Evolutionary conservation across 2,329 filamentous ascomycete genomes (phyloP), one percentile per base, ranked within the genome.

Genomic region (Curvularia verruculosa): DNA sequence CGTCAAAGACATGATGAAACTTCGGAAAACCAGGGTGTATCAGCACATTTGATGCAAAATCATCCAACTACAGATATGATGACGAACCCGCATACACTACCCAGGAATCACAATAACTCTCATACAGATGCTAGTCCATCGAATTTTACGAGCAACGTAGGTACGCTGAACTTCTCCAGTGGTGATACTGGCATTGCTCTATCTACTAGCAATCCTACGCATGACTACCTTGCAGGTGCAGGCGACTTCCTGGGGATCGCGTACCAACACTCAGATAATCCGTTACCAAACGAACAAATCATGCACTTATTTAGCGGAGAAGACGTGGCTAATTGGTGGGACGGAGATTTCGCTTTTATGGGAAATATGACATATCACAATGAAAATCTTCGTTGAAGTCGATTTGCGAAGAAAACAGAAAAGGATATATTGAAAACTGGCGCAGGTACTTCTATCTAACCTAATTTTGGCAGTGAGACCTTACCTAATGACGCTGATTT

Each of bases 401-500:
- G 28, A 29, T 28, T 18, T 18, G 6, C 10, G 2, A 15, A 7
- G 10, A 45, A 23, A 10, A n/a, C n/a, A n/a, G n/a, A 37, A 28
- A 36, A 29, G 37, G 28, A 36, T 39, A 31, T 36, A 26, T 13
- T 31, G 18, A 2, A 45, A 9, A 45, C 3, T 12, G 6, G 2
- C 5, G n/a, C 9, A 7, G 12, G 9, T 19, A 52, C 19, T 36
- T 31, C 5, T 19, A 41, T 13, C 54, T 47, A 68, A 29, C 56
- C 51, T 4, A 56, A 62, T 34, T 60, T 57, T 5, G 65, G 60
- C 9, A 56, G 51, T 19, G 62, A 53, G 5, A 77, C 74, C 60
- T 78, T 79, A 34, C 71, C 63, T 24, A 77, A 54, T 9, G 67
- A 67, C 13, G 73, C 67, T 7, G 67, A 61, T 36, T 72, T 68